Base-by-base conservation (phyloP, 2,329 filamentous ascomycete genomes). In the Pseudopithomyces maydicus region DNA sequence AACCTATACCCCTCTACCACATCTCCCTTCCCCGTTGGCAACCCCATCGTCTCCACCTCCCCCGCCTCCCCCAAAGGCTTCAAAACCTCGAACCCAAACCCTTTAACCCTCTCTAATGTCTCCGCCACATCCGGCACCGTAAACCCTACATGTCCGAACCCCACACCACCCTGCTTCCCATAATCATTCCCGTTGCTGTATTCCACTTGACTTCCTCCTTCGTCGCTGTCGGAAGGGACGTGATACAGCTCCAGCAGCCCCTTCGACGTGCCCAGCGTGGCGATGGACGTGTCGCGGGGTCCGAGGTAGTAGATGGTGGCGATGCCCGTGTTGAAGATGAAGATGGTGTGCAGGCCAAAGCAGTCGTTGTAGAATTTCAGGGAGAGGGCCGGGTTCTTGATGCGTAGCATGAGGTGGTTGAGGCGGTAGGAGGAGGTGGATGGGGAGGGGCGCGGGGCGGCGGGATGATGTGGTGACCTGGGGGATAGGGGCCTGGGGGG, bases 231-330 rank as follows among this genome's bases (percentile, higher is more conserved):
- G 0, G 65, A 54, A 3, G 71, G 72, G 4, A 75, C 66, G 46
- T 75, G 67, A 36, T 74, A 74, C 0, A 75, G 55, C 51, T 75
- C 72, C 1, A 75, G 51, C 0, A 75, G 57, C 1, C 70, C 73
- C 33, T 69, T 65, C 6, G 63, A 62, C 11, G 68, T 63, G 3
- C 69, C 67, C 0, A 69, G 50, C 1, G 32, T 66, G 7, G 42
- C 10, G 10, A 69, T 69, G 19, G 15, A 23, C 17, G 61, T 58
- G 35, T 71, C 67, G 11, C 69, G 58, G 14, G 66, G 69, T 12
- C 72, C 72, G 8, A 74, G 58, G 42, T 75, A 74, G 48, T 75
- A 75, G 8, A 75, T 73, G 2, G 67, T 74, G 63, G 69, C 72
- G 2, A 71, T 67, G 6, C 73, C 72, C 2, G 66, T 62, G 41